Evolutionary conservation across 1,139 yeast genomes (phyloP), one percentile per base, ranked within the genome.

Genomic region (Zhuliangozyma parablackwelliae): DNA sequence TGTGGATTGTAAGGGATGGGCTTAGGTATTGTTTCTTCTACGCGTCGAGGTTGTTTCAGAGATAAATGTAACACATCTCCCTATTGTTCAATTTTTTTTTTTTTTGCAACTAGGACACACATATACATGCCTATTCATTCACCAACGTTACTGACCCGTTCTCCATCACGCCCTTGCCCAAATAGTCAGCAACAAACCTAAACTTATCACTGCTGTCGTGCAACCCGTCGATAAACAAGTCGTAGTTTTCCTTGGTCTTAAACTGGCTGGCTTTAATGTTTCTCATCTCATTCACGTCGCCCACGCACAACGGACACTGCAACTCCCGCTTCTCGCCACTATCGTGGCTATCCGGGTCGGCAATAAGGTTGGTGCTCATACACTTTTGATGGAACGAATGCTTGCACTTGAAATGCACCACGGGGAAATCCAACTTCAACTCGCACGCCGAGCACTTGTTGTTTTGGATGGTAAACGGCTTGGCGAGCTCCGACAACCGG

Each of bases 331-430:
- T 51, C 26, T 51, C 50, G 21, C 51, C 50, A 8, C 41, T 42
- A 7, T 45, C 48, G 41, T 23, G 24, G 9, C 24, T 23, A 6
- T 23, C 24, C 9, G 24, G 24, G 51, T 23, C 28, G 38, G 58
- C 51, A 38, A 65, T 52, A 26, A 57, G 48, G 41, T 56, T 60
- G 33, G 80, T 81, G 35, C 72, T 70, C 20, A 92, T 59, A 52
- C 98, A 94, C 36, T 86, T 69, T 48, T 84, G 88, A 55, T 92
- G 98, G 53, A 78, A 89, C 3, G 95, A 80, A 52, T 92, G 98
- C 37, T 75, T 75, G 62, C 98, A 92, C 43, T 81, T 78, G 65
- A 90, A 94, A 51, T 87, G 95, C 1, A 86, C 75, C 7, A 83
- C 75, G 0, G 97, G 97, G 37, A 82, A 71, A 42, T 88, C 95